A percentile compares a stretch with the other conserved stretches of the same genome.
Conservation (phyloP, 2,329 filamentous ascomycete species). For the Colletotrichum endophyticum region DNA sequence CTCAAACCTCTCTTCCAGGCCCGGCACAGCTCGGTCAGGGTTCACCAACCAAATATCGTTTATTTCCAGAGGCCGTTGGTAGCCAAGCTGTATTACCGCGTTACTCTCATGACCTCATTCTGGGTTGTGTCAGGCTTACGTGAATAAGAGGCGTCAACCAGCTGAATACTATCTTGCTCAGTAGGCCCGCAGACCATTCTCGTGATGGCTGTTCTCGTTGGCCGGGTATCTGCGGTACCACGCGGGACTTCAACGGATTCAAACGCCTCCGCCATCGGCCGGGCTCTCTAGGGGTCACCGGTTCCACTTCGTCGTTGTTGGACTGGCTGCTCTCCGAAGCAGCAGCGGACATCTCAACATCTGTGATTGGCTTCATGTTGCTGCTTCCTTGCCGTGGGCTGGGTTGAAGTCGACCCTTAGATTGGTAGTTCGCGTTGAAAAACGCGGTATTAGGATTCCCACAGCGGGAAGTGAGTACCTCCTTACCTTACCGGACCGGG, state of each 20-base stretch:
- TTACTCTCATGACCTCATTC: background rate
- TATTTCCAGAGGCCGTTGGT: constrained; percentile 79
- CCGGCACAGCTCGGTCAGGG: constrained; percentile 74
- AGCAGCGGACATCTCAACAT: background rate
- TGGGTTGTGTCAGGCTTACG: background rate
- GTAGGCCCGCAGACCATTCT: background rate
- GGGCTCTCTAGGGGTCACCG: background rate
- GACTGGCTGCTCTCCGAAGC: background rate
- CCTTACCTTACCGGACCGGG: background rate
- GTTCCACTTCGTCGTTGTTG: background rate
- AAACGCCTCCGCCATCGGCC: background rate
- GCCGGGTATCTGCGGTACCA: background rate
- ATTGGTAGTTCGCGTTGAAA: background rate
- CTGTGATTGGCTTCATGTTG: background rate
- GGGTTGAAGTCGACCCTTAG: background rate
- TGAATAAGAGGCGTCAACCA: background rate
- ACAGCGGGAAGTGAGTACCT: background rate
- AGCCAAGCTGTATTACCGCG: constrained; percentile 65
- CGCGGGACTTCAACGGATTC: background rate
- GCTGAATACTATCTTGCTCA: background rate
- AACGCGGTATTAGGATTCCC: background rate
- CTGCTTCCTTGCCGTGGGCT: background rate
- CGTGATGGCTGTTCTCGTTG: background rate
- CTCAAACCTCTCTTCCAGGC: constrained; percentile 68
- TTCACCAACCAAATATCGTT: constrained; percentile 91